Base-by-base conservation (phyloP, 176 grass and related monocot genomes). In the Zoysia japonica region DNA sequence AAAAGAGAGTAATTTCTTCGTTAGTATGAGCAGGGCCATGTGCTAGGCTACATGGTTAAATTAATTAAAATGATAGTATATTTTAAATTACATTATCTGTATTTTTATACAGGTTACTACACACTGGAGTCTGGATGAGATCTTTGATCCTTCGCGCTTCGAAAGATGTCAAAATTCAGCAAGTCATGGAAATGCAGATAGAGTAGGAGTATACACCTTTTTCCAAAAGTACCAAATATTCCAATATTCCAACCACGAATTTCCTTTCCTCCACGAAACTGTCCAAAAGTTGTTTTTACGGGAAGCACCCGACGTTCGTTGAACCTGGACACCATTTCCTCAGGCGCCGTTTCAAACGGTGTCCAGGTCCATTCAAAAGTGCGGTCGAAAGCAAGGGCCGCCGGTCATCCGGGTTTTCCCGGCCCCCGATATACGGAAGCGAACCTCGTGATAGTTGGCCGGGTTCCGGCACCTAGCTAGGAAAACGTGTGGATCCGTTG, bases 291-390 rank as follows among this genome's bases (percentile, higher is more conserved):
- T 28, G 28, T 28, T 28, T 28, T 28, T 28, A 28, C 28, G 28
- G 28, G 28, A 28, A 38, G 14, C 65, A 5, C 15, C 1, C 3
- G 2, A 11, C 3, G 66, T 89, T 72, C 82, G 5, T 3, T 1
- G 82, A 56, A 89, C 19, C 65, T 77, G 65, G 84, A 85, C 76
- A 2, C 20, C 1, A 2, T 6, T 12, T 48, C 9, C 3, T 7
- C 3, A 28, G 6, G 14, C 8, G 6, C 0, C 1, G 5, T 16
- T 8, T 51, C 10, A 19, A 70, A 57, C 42, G 42, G 12, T 17
- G 82, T 81, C 77, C 38, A 89, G 72, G 77, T 85, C 49, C 82
- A 72, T 77, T 74, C 67, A 3, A 66, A 19, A 15, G 28, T 5
- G 62, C 3, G n/a, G 53, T 6, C 2, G 3, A 65, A 77, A 13